Percentiles rank a stretch among this genome's conserved stretches.
Evolutionary conservation across 306 rosid species (phyloP).

Genomic region (Fragaria vesca): DNA sequence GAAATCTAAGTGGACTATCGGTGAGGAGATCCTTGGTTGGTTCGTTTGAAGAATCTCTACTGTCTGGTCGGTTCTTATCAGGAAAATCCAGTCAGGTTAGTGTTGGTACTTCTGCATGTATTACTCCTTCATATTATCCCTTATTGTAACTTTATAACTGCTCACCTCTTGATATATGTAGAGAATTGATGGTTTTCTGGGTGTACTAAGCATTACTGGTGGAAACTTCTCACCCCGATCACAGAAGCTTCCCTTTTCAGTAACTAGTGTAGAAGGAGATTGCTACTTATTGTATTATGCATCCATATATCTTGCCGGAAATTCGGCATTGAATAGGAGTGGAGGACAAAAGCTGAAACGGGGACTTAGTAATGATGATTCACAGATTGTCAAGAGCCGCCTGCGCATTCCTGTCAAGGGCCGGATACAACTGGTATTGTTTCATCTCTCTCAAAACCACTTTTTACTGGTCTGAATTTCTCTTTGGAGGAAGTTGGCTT

Average conservation of each 20-base stretch:
- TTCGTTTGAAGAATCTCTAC: slow-evolving; percentile 95
- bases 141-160: slow-evolving; percentile 26
- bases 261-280: slow-evolving; percentile 86
- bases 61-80: slow-evolving; percentile 86
- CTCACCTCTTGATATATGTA: slow-evolving; percentile 31
- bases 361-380: slow-evolving; percentile 59
- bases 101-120: slow-evolving; percentile 11
- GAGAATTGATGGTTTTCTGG: slow-evolving; percentile 92
- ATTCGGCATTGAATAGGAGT: slow-evolving; percentile 50
- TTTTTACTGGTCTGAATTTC: neutral
- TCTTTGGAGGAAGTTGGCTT: neutral
- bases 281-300: slow-evolving; percentile 68
- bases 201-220: slow-evolving; percentile 78
- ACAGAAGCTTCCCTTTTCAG: slow-evolving; percentile 96
- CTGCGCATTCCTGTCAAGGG: slow-evolving; percentile 92
- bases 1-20: slow-evolving; percentile 84
- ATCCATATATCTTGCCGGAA: slow-evolving; percentile 68
- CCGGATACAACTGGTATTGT: slow-evolving; percentile 80
- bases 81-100: slow-evolving; percentile 75
- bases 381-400: slow-evolving; percentile 66
- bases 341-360: slow-evolving; percentile 57
- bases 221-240: slow-evolving; percentile 94
- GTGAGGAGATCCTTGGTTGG: slow-evolving; percentile 94
- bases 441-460: slow-evolving; percentile 9
- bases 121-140: slow-evolving; percentile 23